Base-by-base conservation (phyloP, 495 filamentous ascomycete genomes). In the Halenospora varia region DNA sequence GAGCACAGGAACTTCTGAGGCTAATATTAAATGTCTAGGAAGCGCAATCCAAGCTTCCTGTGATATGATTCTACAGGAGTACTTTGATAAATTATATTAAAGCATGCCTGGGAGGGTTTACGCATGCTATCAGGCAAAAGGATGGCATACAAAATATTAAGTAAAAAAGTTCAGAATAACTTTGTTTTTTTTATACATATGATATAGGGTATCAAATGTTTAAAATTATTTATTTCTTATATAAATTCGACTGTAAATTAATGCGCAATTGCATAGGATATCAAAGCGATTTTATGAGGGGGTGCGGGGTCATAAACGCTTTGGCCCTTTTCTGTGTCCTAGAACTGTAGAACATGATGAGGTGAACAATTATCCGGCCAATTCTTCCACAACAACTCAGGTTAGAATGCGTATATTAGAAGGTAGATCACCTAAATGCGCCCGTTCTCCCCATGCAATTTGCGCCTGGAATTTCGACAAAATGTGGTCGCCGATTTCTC, bases 81-180 rank as follows among this genome's bases (percentile, higher is more conserved):
- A 22, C 3, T 53, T 53, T 41, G 35, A 53, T 25, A 10, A 6
- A 10, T 35, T 53, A 17, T 13, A 39, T 19, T 2, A 41, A 35
- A 19, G 13, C 20, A 53, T 53, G 35, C 10, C 3, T 17, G 9
- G 8, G 3, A 18, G 51, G 39, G 41, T 53, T 23, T 2, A 19
- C 13, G 51, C 35, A 13, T 53, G 35, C 41, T 40, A 40, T 23
- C 13, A 2, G 19, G 35, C 35, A 18, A n/a, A 42, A 2, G 35
- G 17, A 22, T 53, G 22, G 35, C 35, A 53, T 53, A 53, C 22
- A 23, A 53, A 53, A 35, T 53, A 53, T 23, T 53, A 42, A 23
- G 23, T 24, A 25, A 23, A 53, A 35, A 35, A 35, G 29, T 35
- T 35, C 29, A 6, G 29, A 35, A 35, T 35, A 35, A 13, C n/a